Percentiles rank a stretch among this genome's conserved stretches.
Evolutionary conservation across 495 filamentous ascomycete species (phyloP).

Genomic region (Penicillium mononematosum): DNA sequence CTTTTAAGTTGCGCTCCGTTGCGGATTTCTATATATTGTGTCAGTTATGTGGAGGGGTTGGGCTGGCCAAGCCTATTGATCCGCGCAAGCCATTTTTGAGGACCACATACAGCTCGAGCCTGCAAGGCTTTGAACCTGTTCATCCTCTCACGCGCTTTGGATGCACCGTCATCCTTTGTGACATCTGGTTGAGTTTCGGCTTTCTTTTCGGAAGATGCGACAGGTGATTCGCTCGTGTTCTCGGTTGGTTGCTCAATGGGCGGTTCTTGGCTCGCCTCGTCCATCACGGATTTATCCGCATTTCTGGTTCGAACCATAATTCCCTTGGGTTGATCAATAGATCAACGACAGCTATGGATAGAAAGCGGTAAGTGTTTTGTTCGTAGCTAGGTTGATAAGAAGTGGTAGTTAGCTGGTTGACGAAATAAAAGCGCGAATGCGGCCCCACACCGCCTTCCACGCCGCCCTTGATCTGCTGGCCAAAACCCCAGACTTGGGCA

Average conservation of each 20-base stretch:
- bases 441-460: conserved; percentile 17
- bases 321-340: background rate
- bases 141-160: conserved; percentile 36
- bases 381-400: background rate
- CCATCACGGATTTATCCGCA: conserved; percentile 12
- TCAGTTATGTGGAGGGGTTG: conserved; percentile 16
- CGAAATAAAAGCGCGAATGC: conserved; percentile 20
- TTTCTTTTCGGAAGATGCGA: conserved; percentile 12
- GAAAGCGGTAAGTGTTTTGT: background rate
- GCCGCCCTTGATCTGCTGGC: conserved; percentile 27
- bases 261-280: conserved; percentile 12
- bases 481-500: conserved; percentile 15
- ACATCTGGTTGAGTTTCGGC: conserved; percentile 9
- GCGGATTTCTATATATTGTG: conserved; percentile 58
- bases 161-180: conserved; percentile 31
- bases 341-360: background rate
- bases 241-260: conserved; percentile 13
- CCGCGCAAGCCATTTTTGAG: background rate
- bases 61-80: background rate
- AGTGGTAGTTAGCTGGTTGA: conserved; percentile 3
- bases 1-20: conserved; percentile 74
- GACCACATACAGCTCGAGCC: conserved; percentile 61
- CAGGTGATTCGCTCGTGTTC: conserved; percentile 6
- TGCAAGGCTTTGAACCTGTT: conserved; percentile 78
- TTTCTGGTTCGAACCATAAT: conserved; percentile 23